Base-by-base conservation (phyloP, 345 rosid genomes). In the Anacardium occidentale region DNA sequence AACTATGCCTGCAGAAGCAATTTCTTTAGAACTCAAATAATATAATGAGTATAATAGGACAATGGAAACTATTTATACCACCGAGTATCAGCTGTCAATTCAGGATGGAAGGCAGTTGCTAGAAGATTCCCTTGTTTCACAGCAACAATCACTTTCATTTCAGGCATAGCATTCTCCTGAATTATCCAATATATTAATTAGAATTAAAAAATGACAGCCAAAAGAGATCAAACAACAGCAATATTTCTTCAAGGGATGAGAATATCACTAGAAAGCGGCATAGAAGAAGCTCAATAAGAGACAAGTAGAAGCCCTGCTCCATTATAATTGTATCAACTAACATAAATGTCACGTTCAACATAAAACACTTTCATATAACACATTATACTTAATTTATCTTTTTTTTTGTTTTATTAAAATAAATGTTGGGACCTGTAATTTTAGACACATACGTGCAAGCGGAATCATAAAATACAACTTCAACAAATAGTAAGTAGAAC, bases 71-170 rank as follows among this genome's bases (percentile, higher is more conserved):
- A 11, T 44, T 66, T 47, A 52, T 88, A 92, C 99, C 99, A 92
- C 82, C 98, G 89, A 37, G 90, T 87, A 76, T 95, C 98, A 50
- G 90, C 91, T 3, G 99, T 92, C 75, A 95, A 83, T 81, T 95
- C 99, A 0, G 98, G 97, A 82, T 95, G 99, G 80, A 95, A 95
- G 18, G 94, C 99, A 64, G 99, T 95, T 12, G 86, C 96, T 15
- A 95, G 82, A 84, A 95, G 67, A 79, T 89, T 95, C 74, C 87
- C 83, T 78, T 95, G 97, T 86, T 77, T 92, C 71, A 91, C 77
- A 24, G 98, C 99, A 66, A 95, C 98, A 24, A 89, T 81, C 48
- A 95, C 98, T 82, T 85, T 86, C 78, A 76, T 79, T 79, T 84
- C 92, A 26, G 93, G 87, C 34, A 78, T 83, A 42, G 82, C 70